Conservation (phyloP, 441 rosid species). For the Pelargonium myrrhifolium region DNA sequence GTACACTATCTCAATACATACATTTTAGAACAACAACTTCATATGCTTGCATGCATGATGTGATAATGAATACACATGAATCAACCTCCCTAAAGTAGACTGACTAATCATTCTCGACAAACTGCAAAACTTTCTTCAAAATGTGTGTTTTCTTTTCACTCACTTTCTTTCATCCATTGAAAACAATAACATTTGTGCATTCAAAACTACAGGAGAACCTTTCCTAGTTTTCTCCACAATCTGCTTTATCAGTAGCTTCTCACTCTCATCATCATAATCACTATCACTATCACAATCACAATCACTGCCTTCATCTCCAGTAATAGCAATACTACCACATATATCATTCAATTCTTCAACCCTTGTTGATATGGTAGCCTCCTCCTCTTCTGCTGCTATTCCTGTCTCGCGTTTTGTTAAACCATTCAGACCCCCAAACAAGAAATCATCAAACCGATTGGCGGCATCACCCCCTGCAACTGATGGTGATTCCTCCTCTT, state of each 20-base stretch:
- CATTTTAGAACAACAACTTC: too few relatives aligned
- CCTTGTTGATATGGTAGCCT: neutral
- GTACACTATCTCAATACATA: too few relatives aligned
- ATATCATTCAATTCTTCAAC: slow-evolving; percentile 35
- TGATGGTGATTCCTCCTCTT: slow-evolving; percentile 43
- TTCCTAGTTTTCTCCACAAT: slow-evolving; percentile 75
- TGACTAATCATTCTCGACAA: too few relatives aligned
- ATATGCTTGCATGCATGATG: too few relatives aligned
- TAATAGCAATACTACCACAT: slow-evolving; percentile 11
- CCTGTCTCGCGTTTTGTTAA: too few relatives aligned
- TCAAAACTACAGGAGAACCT: slow-evolving; percentile 62
- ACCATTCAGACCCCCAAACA: slow-evolving; percentile 21
- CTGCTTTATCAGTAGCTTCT: slow-evolving; percentile 63
- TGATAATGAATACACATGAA: too few relatives aligned
- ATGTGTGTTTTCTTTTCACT: too few relatives aligned
- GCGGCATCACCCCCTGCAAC: slow-evolving; percentile 8
- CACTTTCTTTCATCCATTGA: slow-evolving; percentile 31
- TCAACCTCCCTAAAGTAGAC: too few relatives aligned
- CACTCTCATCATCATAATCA: slow-evolving; percentile 44
- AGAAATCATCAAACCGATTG: slow-evolving; percentile 18
- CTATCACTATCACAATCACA: slow-evolving; percentile 54
- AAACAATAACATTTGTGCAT: slow-evolving; percentile 55
- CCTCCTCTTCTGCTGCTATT: neutral
- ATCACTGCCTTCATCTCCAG: slow-evolving; percentile 42
- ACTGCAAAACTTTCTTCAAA: too few relatives aligned